A percentile compares a stretch with the other conserved stretches of the same genome.
phyloP scores from a whole-genome alignment of 148 eudicot species.

The Nyssa sinensis region DNA sequence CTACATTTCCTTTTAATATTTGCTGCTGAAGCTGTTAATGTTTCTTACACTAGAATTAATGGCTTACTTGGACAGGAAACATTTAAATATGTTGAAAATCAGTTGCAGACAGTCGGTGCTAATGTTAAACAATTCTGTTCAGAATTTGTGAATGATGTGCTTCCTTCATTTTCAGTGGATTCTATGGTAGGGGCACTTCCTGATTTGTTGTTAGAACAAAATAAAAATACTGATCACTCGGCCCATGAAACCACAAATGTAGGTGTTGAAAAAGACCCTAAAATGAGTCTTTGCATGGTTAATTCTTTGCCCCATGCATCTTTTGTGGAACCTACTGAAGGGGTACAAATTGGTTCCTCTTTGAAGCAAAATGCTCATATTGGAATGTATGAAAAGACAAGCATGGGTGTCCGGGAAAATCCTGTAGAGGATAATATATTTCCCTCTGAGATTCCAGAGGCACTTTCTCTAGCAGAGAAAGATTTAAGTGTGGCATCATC shows the following conservation, averaged over 20 bases:
- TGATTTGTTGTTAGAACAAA: conserved; percentile 1
- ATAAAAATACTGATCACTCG: not conserved
- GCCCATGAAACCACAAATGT: conserved; percentile 2
- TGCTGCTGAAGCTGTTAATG: not conserved
- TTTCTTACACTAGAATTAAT: not conserved
- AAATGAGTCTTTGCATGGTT: not conserved
- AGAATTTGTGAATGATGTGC: conserved; percentile 1
- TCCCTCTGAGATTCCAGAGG: conserved; percentile 1
- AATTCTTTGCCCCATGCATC: not conserved
- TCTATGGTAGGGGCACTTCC: not conserved
- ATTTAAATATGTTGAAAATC: conserved; percentile 12
- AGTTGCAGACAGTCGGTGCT: conserved; percentile 18
- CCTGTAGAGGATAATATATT: not conserved
- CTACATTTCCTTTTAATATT: not conserved
- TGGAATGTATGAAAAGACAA: not conserved
- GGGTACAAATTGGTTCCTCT: not conserved
- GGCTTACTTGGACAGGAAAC: conserved; percentile 13
- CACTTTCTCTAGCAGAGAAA: not conserved
- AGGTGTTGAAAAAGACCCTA: not conserved
- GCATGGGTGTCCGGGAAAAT: not conserved
- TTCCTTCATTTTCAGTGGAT: conserved; percentile 6
- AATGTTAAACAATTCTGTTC: conserved; percentile 7
- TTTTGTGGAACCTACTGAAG: not conserved
- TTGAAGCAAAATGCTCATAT: not conserved
- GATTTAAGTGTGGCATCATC: not conserved